Percentiles rank a stretch among this genome's conserved stretches.
Evolutionary conservation across 1,139 yeast species (phyloP).

Genomic region (Taphrina communis): DNA sequence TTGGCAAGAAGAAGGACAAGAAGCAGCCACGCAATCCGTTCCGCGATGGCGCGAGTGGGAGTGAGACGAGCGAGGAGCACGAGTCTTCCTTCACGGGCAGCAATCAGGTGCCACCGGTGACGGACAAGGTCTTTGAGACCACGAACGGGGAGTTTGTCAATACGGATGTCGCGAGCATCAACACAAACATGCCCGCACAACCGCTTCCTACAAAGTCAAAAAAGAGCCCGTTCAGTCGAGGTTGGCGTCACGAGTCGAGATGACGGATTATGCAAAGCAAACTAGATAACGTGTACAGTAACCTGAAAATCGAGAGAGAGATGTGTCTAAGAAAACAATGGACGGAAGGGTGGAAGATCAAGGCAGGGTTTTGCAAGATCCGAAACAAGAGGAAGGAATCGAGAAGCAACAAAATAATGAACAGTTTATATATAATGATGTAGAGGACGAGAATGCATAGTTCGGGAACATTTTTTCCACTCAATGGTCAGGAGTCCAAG

Average conservation of each 20-base stretch:
- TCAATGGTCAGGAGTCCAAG: too few relatives aligned
- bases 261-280: background rate
- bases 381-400: background rate
- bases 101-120: background rate
- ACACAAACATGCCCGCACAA: background rate
- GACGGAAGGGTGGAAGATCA: too few relatives aligned
- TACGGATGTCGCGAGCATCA: background rate
- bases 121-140: constrained; percentile 8
- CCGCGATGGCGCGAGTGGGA: constrained; percentile 25
- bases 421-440: background rate
- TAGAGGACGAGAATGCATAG: constrained; percentile 1
- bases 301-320: background rate
- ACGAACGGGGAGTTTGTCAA: background rate
- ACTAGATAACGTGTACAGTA: background rate
- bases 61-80: constrained; percentile 24
- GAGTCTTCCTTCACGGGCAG: constrained; percentile 1
- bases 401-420: background rate
- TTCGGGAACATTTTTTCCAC: too few relatives aligned
- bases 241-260: constrained; percentile 17
- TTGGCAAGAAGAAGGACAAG: constrained; percentile 12
- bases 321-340: background rate
- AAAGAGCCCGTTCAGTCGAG: background rate
- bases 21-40: constrained; percentile 26
- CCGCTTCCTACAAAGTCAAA: background rate
- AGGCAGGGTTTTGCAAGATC: too few relatives aligned